Conservation (phyloP, 345 rosid genomes). For the Salix koriyanagi region DNA sequence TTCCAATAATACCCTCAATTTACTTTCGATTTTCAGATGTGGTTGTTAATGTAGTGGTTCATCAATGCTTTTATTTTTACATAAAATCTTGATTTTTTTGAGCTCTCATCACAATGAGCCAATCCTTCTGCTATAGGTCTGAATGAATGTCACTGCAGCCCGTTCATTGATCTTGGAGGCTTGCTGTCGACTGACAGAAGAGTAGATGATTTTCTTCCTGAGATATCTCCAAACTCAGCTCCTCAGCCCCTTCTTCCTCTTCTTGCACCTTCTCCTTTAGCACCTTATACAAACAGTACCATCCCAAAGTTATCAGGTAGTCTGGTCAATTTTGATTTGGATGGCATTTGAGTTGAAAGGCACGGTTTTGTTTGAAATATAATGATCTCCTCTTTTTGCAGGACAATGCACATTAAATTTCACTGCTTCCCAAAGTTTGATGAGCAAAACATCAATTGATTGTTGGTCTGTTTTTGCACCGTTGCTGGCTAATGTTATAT, state of each 20-base stretch:
- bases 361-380: conserved; percentile 2
- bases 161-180: conserved; percentile 13
- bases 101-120: background rate
- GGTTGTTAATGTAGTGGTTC: background rate
- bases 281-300: conserved; percentile 65
- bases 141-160: conserved; percentile 29
- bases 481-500: conserved; percentile 78
- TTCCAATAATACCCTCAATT: background rate
- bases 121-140: conserved; percentile 44
- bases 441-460: conserved; percentile 73
- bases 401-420: conserved; percentile 77
- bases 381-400: conserved; percentile 21
- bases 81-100: background rate
- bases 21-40: background rate
- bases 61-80: background rate
- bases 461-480: conserved; percentile 81
- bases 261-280: conserved; percentile 86
- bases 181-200: conserved; percentile 15
- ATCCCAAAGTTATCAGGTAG: conserved; percentile 79
- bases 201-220: conserved; percentile 46
- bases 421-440: conserved; percentile 58
- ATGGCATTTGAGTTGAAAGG: conserved; percentile 2
- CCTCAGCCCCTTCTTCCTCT: conserved; percentile 91
- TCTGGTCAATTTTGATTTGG: background rate
- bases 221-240: conserved; percentile 59